These are phyloP conservation scores for Boletus rubroflammeus DNA, from an alignment of 768 basidiomycete species.

Conservation along the genomic window DNA sequence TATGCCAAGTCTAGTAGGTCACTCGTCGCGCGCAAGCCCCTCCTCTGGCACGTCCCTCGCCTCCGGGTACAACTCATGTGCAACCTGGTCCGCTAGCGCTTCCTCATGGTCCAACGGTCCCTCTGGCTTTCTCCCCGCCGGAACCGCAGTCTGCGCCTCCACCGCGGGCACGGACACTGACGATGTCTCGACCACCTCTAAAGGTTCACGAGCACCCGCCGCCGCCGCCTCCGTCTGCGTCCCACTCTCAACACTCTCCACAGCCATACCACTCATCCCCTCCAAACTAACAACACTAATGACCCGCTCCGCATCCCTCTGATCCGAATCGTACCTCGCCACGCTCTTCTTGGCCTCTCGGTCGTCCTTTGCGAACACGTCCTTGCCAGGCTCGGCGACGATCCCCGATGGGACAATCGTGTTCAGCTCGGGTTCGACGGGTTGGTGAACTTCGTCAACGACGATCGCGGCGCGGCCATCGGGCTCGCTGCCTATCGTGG, in stretches of 20 bases:
- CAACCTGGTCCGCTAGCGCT: constrained; percentile 48
- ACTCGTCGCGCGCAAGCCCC: constrained; percentile 1
- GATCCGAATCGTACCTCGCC: constrained; percentile 8
- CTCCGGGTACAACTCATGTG: constrained; percentile 50
- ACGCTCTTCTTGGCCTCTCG: constrained; percentile 46
- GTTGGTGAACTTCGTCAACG: constrained; percentile 38
- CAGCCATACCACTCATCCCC: not conserved
- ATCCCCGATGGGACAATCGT: constrained; percentile 46
- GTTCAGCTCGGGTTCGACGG: constrained; percentile 20
- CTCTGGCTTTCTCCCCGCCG: constrained; percentile 22
- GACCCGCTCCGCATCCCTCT: constrained; percentile 26
- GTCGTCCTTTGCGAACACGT: constrained; percentile 60
- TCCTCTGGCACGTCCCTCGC: constrained; percentile 16
- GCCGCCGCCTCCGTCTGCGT: not conserved
- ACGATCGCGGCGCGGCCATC: constrained; percentile 55
- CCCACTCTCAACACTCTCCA: not conserved
- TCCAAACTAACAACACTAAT: constrained; percentile 32
- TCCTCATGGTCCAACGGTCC: constrained; percentile 50
- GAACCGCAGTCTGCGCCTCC: not conserved
- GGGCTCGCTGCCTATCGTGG: constrained; percentile 50
- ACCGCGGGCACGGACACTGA: not conserved
- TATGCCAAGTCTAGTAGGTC: not conserved
- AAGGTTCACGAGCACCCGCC: not conserved
- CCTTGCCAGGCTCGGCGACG: constrained; percentile 67
- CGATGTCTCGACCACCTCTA: not conserved